These are phyloP conservation scores for Penicillium coffeae DNA, from an alignment of 495 filamentous ascomycete genomes.

Conservation along the genomic window DNA sequence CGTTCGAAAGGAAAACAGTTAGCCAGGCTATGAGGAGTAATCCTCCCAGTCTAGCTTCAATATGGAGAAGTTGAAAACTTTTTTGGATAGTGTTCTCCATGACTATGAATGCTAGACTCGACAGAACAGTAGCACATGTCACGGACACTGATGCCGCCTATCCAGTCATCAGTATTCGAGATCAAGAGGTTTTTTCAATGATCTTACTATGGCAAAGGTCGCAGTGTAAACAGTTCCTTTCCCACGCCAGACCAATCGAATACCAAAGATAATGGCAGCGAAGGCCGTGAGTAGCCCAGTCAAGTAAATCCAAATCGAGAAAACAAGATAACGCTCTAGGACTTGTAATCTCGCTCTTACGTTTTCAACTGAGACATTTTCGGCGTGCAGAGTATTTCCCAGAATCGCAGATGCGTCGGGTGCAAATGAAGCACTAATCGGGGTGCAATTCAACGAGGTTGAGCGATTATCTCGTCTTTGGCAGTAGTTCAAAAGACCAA, in stretches of 20 bases:
- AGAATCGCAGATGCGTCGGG: not conserved
- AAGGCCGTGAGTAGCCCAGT: not conserved
- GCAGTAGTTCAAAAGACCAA: not conserved
- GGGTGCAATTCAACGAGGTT: not conserved
- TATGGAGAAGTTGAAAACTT: too few species aligned
- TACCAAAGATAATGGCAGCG: not conserved
- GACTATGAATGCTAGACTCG: not conserved
- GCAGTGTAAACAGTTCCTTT: not conserved
- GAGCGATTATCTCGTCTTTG: not conserved
- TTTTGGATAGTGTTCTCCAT: too few species aligned
- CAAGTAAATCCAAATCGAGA: not conserved
- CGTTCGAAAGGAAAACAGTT: too few species aligned
- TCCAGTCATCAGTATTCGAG: not conserved
- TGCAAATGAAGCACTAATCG: not conserved
- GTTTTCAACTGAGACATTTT: too few species aligned
- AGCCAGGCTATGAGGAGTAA: too few species aligned
- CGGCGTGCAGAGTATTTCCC: too few species aligned
- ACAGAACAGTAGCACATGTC: not conserved
- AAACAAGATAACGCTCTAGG: not conserved
- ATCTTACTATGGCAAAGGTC: not conserved
- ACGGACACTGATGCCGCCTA: not conserved
- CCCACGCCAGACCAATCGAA: not conserved
- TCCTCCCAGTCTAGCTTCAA: too few species aligned
- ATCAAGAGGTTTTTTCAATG: not conserved
- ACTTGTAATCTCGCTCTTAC: not conserved